Evolutionary conservation across 306 rosid species (phyloP).

Genomic region (Phaseolus lunatus): DNA sequence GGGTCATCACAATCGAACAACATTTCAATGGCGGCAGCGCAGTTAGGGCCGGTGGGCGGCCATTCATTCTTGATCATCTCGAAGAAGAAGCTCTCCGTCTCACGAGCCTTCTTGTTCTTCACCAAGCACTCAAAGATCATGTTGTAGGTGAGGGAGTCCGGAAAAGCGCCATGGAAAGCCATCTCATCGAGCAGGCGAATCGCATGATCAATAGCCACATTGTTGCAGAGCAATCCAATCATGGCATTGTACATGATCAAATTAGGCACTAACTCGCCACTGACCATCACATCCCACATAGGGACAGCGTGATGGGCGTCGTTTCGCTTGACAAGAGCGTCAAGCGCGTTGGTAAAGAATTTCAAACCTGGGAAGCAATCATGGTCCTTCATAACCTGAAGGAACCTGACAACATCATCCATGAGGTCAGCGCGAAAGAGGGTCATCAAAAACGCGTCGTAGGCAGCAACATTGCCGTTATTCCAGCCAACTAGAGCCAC

Average conservation of each 20-base stretch:
- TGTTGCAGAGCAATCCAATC: conserved; percentile 66
- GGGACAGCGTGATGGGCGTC: conserved; percentile 52
- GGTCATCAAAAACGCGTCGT: conserved; percentile 62
- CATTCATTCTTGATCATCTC: conserved; percentile 85
- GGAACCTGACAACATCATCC: conserved; percentile 59
- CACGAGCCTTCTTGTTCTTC: conserved; percentile 57
- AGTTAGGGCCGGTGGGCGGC: conserved; percentile 57
- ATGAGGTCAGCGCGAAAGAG: conserved; percentile 49
- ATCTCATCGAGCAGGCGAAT: conserved; percentile 66
- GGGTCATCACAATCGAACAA: conserved; percentile 71
- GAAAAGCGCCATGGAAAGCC: conserved; percentile 69
- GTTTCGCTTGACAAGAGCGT: conserved; percentile 56
- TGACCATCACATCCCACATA: conserved; percentile 70
- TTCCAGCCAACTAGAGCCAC: conserved; percentile 61
- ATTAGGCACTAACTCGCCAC: conserved; percentile 57
- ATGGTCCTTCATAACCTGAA: conserved; percentile 57
- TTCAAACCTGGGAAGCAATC: conserved; percentile 72
- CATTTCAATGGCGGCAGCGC: conserved; percentile 64
- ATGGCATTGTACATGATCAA: conserved; percentile 71
- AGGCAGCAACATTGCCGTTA: conserved; percentile 53
- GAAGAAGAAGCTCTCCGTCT: conserved; percentile 55
- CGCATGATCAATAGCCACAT: conserved; percentile 51
- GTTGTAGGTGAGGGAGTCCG: conserved; percentile 69
- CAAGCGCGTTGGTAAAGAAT: conserved; percentile 65
- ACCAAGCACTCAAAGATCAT: conserved; percentile 74